Evolutionary conservation across 2,329 filamentous ascomycete genomes (phyloP).

Genomic region (Aspergillus texensis): DNA sequence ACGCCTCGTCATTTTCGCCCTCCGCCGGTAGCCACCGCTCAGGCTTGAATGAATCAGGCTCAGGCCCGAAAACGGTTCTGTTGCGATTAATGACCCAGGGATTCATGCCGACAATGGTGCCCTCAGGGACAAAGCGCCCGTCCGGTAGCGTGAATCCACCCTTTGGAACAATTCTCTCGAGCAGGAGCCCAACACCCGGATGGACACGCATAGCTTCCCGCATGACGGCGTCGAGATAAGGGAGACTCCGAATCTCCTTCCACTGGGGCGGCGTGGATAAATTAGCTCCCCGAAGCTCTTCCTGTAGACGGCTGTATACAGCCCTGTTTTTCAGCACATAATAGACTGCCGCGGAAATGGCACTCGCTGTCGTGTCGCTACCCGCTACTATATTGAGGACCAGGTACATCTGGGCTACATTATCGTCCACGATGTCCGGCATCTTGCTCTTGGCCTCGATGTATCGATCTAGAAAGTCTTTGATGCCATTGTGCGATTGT

Average conservation of each 20-base stretch:
- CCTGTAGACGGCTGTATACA: conserved; percentile 42
- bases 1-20: conserved; percentile 18
- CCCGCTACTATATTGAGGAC: conserved; percentile 36
- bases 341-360: conserved; percentile 35
- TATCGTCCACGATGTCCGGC: conserved; percentile 29
- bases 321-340: conserved; percentile 29
- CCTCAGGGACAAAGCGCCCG: conserved; percentile 24
- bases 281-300: conserved; percentile 50
- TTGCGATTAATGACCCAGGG: conserved; percentile 33
- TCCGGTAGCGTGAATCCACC: conserved; percentile 26
- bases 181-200: conserved; percentile 24
- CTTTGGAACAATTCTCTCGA: conserved; percentile 28
- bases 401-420: conserved; percentile 29
- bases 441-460: conserved; percentile 29
- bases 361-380: conserved; percentile 41
- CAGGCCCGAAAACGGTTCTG: conserved; percentile 23
- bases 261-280: conserved; percentile 25
- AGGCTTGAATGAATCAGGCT: conserved; percentile 26
- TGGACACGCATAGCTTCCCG: conserved; percentile 32
- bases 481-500: not conserved
- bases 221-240: conserved; percentile 33
- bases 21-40: conserved; percentile 26
- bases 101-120: conserved; percentile 37
- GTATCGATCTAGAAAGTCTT: conserved; percentile 32
- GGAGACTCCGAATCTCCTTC: conserved; percentile 29